These are phyloP conservation scores for Nissolia schottii DNA, from an alignment of 306 rosid genomes.

Conservation along the genomic window DNA sequence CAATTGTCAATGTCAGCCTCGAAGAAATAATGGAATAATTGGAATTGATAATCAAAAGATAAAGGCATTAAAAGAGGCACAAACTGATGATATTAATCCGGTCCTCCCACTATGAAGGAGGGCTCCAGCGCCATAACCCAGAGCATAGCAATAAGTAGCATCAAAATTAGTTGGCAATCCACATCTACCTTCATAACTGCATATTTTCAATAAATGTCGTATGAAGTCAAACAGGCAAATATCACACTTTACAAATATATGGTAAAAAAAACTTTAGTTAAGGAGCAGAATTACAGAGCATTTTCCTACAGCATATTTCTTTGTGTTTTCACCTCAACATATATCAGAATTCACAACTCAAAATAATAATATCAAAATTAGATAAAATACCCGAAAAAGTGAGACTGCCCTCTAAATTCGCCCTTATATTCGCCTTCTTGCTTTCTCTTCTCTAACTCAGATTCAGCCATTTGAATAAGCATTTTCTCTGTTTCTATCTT, in stretches of 20 bases:
- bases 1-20: not conserved
- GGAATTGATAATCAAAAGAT: conserved; percentile 4
- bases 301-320: not conserved
- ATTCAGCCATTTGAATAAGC: conserved; percentile 98
- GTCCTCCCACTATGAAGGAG: conserved; percentile 90
- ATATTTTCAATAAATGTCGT: conserved; percentile 6
- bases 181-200: conserved; percentile 96
- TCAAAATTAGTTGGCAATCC: conserved; percentile 98
- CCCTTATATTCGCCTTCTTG: conserved; percentile 63
- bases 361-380: not conserved
- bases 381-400: conserved; percentile 87
- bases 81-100: conserved; percentile 92
- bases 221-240: not conserved
- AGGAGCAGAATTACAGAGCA: not conserved
- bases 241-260: not conserved
- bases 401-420: conserved; percentile 84
- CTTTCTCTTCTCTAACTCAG: conserved; percentile 83
- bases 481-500: conserved; percentile 98
- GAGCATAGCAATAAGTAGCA: conserved; percentile 86
- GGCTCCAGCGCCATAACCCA: conserved; percentile 93
- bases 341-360: not conserved
- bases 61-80: conserved; percentile 27
- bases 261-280: not conserved
- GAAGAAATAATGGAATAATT: not conserved
- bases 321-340: not conserved